These are phyloP conservation scores for Wakefieldia striispora DNA, from an alignment of 768 basidiomycete species.

Conservation along the genomic window DNA sequence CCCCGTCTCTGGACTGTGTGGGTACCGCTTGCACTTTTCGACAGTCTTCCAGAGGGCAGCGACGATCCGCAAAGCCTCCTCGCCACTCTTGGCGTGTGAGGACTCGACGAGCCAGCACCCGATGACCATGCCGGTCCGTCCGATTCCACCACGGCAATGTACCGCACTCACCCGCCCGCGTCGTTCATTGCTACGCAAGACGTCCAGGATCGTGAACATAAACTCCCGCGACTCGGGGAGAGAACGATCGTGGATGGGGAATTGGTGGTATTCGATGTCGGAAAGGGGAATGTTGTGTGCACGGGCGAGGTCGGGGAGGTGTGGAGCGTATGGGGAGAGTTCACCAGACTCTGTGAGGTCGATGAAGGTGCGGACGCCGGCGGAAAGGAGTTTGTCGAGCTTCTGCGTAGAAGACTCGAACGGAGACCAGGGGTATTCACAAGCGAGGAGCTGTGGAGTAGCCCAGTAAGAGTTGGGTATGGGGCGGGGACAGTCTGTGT, in stretches of 20 bases:
- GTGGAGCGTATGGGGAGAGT: slow-evolving; percentile 60
- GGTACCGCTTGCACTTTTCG: slow-evolving; percentile 74
- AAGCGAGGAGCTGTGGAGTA: slow-evolving; percentile 66
- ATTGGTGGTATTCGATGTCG: slow-evolving; percentile 71
- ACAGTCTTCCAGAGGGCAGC: slow-evolving; percentile 71
- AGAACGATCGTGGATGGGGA: slow-evolving; percentile 73
- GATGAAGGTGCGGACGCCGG: slow-evolving; percentile 78
- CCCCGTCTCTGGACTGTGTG: slow-evolving; percentile 77
- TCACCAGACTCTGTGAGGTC: slow-evolving; percentile 84
- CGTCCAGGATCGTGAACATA: slow-evolving; percentile 57
- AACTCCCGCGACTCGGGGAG: slow-evolving; percentile 58
- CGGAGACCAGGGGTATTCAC: slow-evolving; percentile 80
- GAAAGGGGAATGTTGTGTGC: slow-evolving; percentile 53
- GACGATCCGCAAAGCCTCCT: slow-evolving; percentile 62
- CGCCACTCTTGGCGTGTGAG: slow-evolving; percentile 57
- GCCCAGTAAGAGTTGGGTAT: slow-evolving; percentile 90
- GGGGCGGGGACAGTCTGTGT: slow-evolving; percentile 43
- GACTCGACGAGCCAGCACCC: slow-evolving; percentile 80
- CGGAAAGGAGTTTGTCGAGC: slow-evolving; percentile 66
- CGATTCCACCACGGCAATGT: slow-evolving; percentile 79
- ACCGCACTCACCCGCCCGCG: slow-evolving; percentile 66
- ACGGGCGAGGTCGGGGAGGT: slow-evolving; percentile 51
- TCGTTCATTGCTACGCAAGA: slow-evolving; percentile 56
- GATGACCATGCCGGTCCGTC: slow-evolving; percentile 58
- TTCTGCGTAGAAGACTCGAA: slow-evolving; percentile 56